Evolutionary conservation across 108 stramenopile genomes (phyloP).

Genomic region (Nitzschia palea): DNA sequence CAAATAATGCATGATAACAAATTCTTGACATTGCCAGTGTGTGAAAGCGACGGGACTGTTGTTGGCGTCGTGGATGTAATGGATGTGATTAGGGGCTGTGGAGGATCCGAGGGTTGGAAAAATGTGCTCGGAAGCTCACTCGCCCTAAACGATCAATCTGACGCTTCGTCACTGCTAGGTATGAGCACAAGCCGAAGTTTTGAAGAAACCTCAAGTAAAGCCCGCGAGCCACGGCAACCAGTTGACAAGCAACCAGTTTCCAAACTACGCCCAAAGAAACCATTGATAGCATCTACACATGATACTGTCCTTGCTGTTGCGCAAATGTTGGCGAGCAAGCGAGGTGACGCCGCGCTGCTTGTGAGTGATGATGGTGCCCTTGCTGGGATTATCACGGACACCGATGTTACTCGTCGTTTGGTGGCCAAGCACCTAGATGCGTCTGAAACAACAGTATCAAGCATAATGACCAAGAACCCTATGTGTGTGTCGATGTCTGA

Average conservation of each 20-base stretch:
- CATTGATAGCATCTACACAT: conserved; percentile 38
- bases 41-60: conserved; percentile 75
- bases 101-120: conserved; percentile 83
- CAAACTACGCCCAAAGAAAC: conserved; percentile 77
- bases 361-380: conserved; percentile 56
- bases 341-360: conserved; percentile 69
- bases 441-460: conserved; percentile 52
- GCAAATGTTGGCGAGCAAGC: conserved; percentile 64
- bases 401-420: conserved; percentile 72
- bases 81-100: conserved; percentile 87
- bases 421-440: conserved; percentile 78
- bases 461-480: conserved; percentile 88
- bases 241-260: conserved; percentile 40
- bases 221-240: too few relatives aligned
- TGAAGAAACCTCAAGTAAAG: not conserved
- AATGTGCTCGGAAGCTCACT: conserved; percentile 71
- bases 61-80: conserved; percentile 95
- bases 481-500: conserved; percentile 86
- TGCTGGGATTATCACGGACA: conserved; percentile 83
- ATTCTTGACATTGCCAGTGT: conserved; percentile 91
- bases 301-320: conserved; percentile 57
- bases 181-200: not conserved
- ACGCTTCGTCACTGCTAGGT: conserved; percentile 52
- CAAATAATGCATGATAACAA: conserved; percentile 93
- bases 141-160: conserved; percentile 65